Base-by-base conservation (phyloP, 2,329 filamentous ascomycete genomes). In the Beauveria sp. region DNA sequence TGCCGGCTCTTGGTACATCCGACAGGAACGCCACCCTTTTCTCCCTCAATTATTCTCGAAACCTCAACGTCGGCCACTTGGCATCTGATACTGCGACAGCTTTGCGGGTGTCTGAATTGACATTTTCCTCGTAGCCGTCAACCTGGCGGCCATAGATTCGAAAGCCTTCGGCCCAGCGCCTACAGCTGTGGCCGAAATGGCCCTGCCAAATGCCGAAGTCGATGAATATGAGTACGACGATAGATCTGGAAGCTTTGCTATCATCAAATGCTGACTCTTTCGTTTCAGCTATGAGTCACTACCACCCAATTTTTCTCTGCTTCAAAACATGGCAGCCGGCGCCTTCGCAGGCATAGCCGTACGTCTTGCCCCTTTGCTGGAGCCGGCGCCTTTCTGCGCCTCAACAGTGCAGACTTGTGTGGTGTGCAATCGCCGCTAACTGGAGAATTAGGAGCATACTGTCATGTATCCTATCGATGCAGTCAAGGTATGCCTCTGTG, bases 391-490 rank as follows among this genome's bases (percentile, higher is more conserved):
- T 51, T 50, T 46, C 26, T n/a, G 55, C 46, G 34, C 22, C 14
- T n/a, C 18, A 22, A 22, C 47, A 24, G 16, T 24, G 41, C 16
- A 20, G 28, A n/a, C 26, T 34, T 8, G 12, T 16, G 12, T 37
- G 24, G 12, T 16, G 12, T 37, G 24, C 40, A 28, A 34, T 16
- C 34, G 18, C 26, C 3, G n/a, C 48, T 59, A n/a, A 59, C 40
- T 12, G 50, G 12, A 43, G 5, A 5, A 43, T 43, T 67, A 97
- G 92, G 93, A 97, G 79, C 93, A 97, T 76, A 96, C 93, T 63
- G 92, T 96, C 70, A 97, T 99, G 94, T 99, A 99, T 73, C 94
- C 94, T 22, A 90, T 99, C 72, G 94, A 99, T 79, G 86, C 96
- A 67, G 89, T 99, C 73, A 99, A 99, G 89, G 94, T 97, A 67